Conservation (phyloP, 768 basidiomycete species). For the Psilocybe azurescens region DNA sequence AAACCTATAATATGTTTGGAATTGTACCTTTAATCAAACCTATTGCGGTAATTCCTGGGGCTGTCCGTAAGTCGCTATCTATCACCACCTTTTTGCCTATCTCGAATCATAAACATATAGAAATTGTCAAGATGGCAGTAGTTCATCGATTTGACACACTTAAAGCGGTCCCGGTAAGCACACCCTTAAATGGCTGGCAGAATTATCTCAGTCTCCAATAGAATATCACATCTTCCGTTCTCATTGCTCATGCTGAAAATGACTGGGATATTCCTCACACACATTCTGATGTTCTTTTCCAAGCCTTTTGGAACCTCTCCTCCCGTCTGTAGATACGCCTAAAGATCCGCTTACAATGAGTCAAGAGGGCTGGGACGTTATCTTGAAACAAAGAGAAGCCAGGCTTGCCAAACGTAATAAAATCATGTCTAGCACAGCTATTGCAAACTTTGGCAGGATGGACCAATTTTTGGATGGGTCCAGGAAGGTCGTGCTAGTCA, state of each 20-base stretch:
- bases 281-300: slow-evolving; percentile 78
- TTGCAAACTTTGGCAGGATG: slow-evolving; percentile 63
- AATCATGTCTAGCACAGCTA: slow-evolving; percentile 47
- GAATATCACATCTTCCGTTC: slow-evolving; percentile 69
- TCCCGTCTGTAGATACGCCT: slow-evolving; percentile 50
- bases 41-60: slow-evolving; percentile 65
- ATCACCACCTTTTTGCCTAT: not conserved
- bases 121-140: slow-evolving; percentile 52
- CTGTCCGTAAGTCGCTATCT: slow-evolving; percentile 48
- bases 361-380: slow-evolving; percentile 48
- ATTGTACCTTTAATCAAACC: slow-evolving; percentile 78
- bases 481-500: slow-evolving; percentile 60
- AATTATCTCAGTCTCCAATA: slow-evolving; percentile 36
- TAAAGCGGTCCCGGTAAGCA: slow-evolving; percentile 60
- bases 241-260: slow-evolving; percentile 80
- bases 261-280: slow-evolving; percentile 81
- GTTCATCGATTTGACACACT: slow-evolving; percentile 67
- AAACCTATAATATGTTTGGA: slow-evolving; percentile 72
- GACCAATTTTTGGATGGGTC: slow-evolving; percentile 54
- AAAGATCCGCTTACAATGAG: slow-evolving; percentile 28
- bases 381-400: slow-evolving; percentile 41
- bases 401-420: slow-evolving; percentile 48
- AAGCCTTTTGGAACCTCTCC: slow-evolving; percentile 69
- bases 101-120: slow-evolving; percentile 32
- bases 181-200: not conserved